Base-by-base conservation (phyloP, 176 grass and related monocot species). In the Bonia amplexicaulis region DNA sequence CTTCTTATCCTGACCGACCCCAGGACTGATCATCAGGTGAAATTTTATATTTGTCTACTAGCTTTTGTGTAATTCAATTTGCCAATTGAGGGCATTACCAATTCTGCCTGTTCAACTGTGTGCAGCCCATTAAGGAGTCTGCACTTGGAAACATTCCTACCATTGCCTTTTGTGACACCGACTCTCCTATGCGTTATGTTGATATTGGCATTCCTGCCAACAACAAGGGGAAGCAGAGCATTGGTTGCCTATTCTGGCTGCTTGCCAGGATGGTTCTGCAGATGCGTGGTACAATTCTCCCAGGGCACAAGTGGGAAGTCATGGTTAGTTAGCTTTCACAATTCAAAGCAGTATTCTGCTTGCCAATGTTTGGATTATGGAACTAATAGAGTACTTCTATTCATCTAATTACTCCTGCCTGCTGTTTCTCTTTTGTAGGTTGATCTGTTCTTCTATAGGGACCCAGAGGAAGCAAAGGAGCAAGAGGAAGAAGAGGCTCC, bases 1-100 rank as follows among this genome's bases (percentile, higher is more conserved):
- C 95, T 97, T 83, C 95, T 97, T n/a, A 90, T 97, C 78, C 81
- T 97, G n/a, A 97, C 95, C 9, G 95, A 97, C 70, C 95, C 95
- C 15, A 88, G 92, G 64, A 97, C 95, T 9, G 95, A 94, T 63
- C 95, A 97, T 75, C 95, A 97, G 86, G 95, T 97, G 45, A 62
- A 20, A 2, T 77, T 85, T 68, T 23, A 2, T 71, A 5, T 62
- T 16, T 61, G 40, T 59, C 80, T 27, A 78, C 16, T 71, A 60
- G n/a, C 20, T 69, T 77, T 8, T 47, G 12, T 5, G 22, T 41
- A 15, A 10, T 37, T 48, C 8, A 9, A 11, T 63, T 53, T 52
- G 70, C 78, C 19, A 41, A 37, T 23, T 63, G 31, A 52, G n/a
- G 14, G 19, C 80, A 44, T 61, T 67, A 45, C 6, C 63, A 35